Base-by-base conservation (phyloP, 2,329 filamentous ascomycete species). In the Claviceps cyperi region DNA sequence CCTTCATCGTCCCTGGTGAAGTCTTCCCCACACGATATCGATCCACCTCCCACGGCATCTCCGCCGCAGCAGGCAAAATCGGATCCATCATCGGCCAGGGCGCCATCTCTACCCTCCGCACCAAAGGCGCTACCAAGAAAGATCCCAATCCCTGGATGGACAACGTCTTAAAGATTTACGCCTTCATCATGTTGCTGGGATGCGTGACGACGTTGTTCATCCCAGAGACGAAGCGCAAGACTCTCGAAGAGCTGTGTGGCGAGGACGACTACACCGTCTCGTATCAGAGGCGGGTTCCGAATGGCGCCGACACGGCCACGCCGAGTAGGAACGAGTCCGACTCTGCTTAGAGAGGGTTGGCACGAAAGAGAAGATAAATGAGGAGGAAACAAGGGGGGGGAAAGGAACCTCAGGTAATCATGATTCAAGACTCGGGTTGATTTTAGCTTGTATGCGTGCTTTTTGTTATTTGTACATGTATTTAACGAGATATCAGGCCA, bases 161-260 rank as follows among this genome's bases (percentile, higher is more conserved):
- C 67, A 84, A 88, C 64, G 83, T 88, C 40, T 78, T 89, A 60
- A 71, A 86, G 71, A 87, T 88, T 58, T 77, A 75, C 60, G 82
- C 83, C 5, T 71, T 86, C 28, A 88, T 90, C 73, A 89, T 88
- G 84, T 73, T 88, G 36, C 70, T 78, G 51, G 85, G 85, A 51
- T 70, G 78, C 66, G 73, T 83, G 61, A 84, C 82, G 9, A 82
- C 82, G 1, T 66, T 85, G 1, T 68, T 86, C 51, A 85, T 87
- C 52, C 81, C 81, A 7, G 84, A 87, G 72, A 87, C 81, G 19
- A 86, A 84, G 69, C 72, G 81, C 51, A 82, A 81, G 73, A 85
- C 83, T 1, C 74, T 90, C 35, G 85, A 86, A 63, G 74, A 81
- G 63, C 70, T 86, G 11, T 60, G 58, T 8, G 64, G 64, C 24